Conservation (phyloP, 2,329 filamentous ascomycete genomes). For the Microcera coccophila region DNA sequence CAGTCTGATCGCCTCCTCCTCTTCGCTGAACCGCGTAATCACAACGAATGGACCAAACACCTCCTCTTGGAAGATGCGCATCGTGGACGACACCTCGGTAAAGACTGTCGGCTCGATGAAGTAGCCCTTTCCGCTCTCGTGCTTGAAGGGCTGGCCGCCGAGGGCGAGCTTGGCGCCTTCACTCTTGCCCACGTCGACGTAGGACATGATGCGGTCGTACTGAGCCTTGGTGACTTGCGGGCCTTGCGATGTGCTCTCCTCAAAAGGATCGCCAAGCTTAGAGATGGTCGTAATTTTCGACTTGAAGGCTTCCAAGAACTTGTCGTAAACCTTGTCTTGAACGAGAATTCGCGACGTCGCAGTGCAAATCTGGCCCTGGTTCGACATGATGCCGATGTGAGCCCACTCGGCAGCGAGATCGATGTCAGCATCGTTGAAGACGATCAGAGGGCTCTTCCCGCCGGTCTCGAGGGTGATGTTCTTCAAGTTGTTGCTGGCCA, state of each 20-base stretch:
- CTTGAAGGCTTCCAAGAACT: constrained; percentile 61
- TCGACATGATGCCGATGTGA: constrained; percentile 50
- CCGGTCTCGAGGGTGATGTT: constrained; percentile 65
- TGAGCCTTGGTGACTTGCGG: constrained; percentile 70
- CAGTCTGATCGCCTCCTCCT: constrained; percentile 39
- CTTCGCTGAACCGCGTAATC: constrained; percentile 40
- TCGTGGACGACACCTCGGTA: constrained; percentile 38
- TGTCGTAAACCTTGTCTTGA: constrained; percentile 56
- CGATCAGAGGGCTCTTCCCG: constrained; percentile 60
- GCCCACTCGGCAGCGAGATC: constrained; percentile 63
- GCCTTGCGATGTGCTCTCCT: constrained; percentile 66
- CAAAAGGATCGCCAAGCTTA: constrained; percentile 68
- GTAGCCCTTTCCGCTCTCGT: constrained; percentile 40
- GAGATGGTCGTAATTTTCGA: constrained; percentile 55
- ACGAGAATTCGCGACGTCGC: constrained; percentile 66
- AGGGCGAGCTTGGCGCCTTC: constrained; percentile 65
- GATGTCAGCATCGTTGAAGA: constrained; percentile 63
- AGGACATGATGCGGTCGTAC: constrained; percentile 66
- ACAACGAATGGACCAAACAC: constrained; percentile 45
- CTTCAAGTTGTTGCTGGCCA: constrained; percentile 61
- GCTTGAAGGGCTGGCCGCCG: constrained; percentile 48
- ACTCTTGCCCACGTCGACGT: constrained; percentile 64
- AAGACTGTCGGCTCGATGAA: constrained; percentile 47
- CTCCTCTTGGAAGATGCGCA: constrained; percentile 45
- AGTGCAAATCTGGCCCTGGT: constrained; percentile 63